Evolutionary conservation across 1,139 yeast genomes (phyloP).

Genomic region (Pneumocystis sp.): DNA sequence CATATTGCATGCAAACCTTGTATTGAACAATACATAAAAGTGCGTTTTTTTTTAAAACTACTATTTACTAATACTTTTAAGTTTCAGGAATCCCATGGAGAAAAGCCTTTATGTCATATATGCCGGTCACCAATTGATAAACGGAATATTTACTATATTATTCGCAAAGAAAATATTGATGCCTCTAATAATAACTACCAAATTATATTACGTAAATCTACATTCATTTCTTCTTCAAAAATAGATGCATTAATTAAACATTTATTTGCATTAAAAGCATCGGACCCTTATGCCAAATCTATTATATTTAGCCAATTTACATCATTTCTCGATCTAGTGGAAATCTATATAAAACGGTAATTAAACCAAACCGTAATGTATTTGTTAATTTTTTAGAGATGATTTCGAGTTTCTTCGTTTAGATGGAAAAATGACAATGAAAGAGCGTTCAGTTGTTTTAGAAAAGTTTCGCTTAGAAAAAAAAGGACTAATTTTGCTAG

Average conservation of each 20-base stretch:
- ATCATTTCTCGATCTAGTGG: conserved; percentile 61
- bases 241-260: conserved; percentile 54
- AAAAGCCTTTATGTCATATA: conserved; percentile 26
- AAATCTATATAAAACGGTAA: conserved; percentile 37
- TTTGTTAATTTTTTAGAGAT: background rate
- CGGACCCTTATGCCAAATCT: conserved; percentile 51
- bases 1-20: conserved; percentile 69
- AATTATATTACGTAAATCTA: conserved; percentile 13
- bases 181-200: conserved; percentile 19
- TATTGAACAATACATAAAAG: conserved; percentile 50
- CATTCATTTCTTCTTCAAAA: conserved; percentile 42
- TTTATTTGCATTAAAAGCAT: conserved; percentile 37
- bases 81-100: conserved; percentile 23
- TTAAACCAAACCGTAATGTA: background rate
- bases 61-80: conserved; percentile 9
- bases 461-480: conserved; percentile 35
- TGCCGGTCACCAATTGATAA: conserved; percentile 25
- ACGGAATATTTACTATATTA: conserved; percentile 21
- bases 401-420: conserved; percentile 46
- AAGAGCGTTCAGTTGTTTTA: conserved; percentile 49
- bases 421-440: conserved; percentile 65
- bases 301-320: conserved; percentile 90
- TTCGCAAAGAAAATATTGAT: conserved; percentile 11
- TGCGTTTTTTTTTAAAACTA: background rate
- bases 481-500: conserved; percentile 39